These are phyloP conservation scores for Pelargonium australe DNA, from an alignment of 441 rosid genomes.

Conservation along the genomic window DNA sequence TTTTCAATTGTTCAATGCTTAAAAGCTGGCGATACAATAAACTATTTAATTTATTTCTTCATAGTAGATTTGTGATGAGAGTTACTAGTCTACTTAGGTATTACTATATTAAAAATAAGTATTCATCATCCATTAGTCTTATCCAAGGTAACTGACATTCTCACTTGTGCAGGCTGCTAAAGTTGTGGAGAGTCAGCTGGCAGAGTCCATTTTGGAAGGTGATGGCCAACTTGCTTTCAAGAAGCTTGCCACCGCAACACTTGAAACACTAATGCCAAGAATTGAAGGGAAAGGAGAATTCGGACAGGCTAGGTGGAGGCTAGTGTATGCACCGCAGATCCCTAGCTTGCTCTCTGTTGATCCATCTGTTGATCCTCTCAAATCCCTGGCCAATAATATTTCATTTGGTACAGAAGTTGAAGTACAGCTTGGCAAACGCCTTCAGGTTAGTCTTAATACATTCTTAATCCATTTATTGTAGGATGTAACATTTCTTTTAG, in stretches of 20 bases:
- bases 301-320: slow-evolving; percentile 97
- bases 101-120: too few relatives aligned
- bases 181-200: slow-evolving; percentile 89
- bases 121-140: too few relatives aligned
- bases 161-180: slow-evolving; percentile 62
- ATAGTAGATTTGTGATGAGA: too few relatives aligned
- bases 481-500: too few relatives aligned
- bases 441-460: slow-evolving; percentile 52
- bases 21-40: too few relatives aligned
- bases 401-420: slow-evolving; percentile 93
- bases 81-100: too few relatives aligned
- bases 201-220: slow-evolving; percentile 90
- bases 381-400: slow-evolving; percentile 78
- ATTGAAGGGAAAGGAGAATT: slow-evolving; percentile 93
- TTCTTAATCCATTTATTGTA: neutral
- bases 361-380: slow-evolving; percentile 87
- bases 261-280: slow-evolving; percentile 85
- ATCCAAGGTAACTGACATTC: slow-evolving; percentile 3
- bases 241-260: slow-evolving; percentile 94
- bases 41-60: too few relatives aligned
- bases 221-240: slow-evolving; percentile 94
- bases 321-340: slow-evolving; percentile 95
- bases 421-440: slow-evolving; percentile 88
- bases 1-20: too few relatives aligned
- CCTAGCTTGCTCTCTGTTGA: slow-evolving; percentile 93